Conservation (phyloP, 208 protist species). For the Acanthamoeba triangularis region DNA sequence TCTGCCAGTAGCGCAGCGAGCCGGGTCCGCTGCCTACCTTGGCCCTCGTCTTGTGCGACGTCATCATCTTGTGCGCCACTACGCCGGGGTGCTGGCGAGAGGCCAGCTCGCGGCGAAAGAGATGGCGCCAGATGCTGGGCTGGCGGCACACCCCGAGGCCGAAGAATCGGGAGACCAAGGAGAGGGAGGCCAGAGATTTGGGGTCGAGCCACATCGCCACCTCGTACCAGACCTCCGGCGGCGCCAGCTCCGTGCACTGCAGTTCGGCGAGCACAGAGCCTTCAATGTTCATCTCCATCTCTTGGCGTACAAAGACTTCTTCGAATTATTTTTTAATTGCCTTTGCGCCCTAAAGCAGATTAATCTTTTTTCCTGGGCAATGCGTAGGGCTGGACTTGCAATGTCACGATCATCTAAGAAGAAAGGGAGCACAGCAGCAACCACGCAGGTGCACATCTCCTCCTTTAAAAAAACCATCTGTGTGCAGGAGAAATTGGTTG, state of each 20-base stretch:
- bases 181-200: neutral
- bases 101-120: neutral
- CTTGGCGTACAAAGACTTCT: neutral
- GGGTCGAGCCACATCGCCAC: neutral
- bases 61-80: neutral
- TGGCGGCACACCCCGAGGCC: neutral
- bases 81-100: neutral
- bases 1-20: conserved; percentile 34
- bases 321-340: neutral
- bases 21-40: neutral
- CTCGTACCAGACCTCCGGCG: neutral
- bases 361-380: neutral
- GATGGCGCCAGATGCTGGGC: neutral
- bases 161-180: neutral
- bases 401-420: neutral
- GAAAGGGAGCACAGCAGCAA: neutral
- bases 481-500: neutral
- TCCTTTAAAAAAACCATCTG: too few relatives aligned
- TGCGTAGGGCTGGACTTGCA: neutral
- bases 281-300: neutral
- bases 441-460: neutral
- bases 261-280: neutral
- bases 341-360: neutral
- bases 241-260: neutral
- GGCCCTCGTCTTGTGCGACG: too few relatives aligned